Conservation (phyloP, 768 basidiomycete species). For the Macrocybe gigantea region DNA sequence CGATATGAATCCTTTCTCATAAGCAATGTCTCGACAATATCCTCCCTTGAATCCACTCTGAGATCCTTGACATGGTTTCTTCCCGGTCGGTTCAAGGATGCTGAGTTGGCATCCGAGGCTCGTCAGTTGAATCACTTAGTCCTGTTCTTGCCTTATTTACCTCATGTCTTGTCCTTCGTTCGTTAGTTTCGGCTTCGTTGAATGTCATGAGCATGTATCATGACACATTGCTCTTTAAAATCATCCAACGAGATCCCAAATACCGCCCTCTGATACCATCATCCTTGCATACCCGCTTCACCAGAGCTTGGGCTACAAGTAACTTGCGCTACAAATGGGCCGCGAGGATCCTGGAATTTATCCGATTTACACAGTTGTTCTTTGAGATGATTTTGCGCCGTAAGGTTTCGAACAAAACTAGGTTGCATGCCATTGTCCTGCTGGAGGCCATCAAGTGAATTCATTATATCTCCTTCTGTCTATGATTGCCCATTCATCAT, state of each 20-base stretch:
- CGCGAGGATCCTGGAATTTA: slow-evolving; percentile 66
- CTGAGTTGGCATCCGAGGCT: slow-evolving; percentile 91
- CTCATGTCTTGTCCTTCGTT: slow-evolving; percentile 12
- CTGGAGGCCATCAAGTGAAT: slow-evolving; percentile 83
- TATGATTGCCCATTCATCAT: slow-evolving; percentile 7
- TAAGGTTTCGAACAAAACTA: slow-evolving; percentile 53
- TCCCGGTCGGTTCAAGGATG: slow-evolving; percentile 96
- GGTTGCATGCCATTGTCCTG: slow-evolving; percentile 73
- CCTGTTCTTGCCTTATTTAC: slow-evolving; percentile 3
- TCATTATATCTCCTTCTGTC: slow-evolving; percentile 7
- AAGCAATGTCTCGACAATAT: slow-evolving; percentile 80
- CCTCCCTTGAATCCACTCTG: slow-evolving; percentile 82
- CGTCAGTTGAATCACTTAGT: slow-evolving; percentile 44
- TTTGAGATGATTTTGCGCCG: slow-evolving; percentile 85
- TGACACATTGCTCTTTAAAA: slow-evolving; percentile 78
- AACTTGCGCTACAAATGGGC: slow-evolving; percentile 72
- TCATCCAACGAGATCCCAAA: slow-evolving; percentile 58
- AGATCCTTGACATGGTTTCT: slow-evolving; percentile 93
- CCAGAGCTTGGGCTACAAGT: slow-evolving; percentile 77
- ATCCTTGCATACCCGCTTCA: slow-evolving; percentile 82
- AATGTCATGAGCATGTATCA: slow-evolving; percentile 92
- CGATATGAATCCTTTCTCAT: slow-evolving; percentile 82
- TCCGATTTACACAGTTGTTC: slow-evolving; percentile 78
- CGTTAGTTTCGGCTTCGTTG: slow-evolving; percentile 77
- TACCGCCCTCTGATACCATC: slow-evolving; percentile 72